Percentiles rank a stretch among this genome's conserved stretches.
These are phyloP conservation scores for Stagonosporopsis cucurbitacearum DNA, from an alignment of 2,329 filamentous ascomycete genomes.

Conservation along the genomic window DNA sequence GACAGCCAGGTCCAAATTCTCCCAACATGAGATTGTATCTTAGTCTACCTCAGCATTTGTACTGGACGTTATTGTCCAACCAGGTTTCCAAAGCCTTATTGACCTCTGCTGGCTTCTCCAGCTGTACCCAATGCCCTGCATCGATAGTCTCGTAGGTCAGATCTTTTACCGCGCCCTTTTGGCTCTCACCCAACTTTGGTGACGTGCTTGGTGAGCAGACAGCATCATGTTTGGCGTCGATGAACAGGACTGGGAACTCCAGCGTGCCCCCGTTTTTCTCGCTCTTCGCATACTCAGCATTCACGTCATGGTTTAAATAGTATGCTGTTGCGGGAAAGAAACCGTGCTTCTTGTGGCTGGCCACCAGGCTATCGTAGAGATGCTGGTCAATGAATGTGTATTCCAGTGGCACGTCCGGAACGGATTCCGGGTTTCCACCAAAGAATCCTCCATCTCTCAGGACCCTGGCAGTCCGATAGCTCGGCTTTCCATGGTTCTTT, in stretches of 20 bases:
- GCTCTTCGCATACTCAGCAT: conserved; percentile 51
- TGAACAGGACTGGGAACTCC: conserved; percentile 48
- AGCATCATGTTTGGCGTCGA: conserved; percentile 50
- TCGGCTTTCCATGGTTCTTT: conserved; percentile 32
- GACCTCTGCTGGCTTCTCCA: conserved; percentile 36
- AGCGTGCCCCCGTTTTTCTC: conserved; percentile 46
- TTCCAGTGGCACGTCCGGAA: conserved; percentile 42
- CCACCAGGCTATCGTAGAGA: conserved; percentile 34
- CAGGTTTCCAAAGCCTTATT: conserved; percentile 36
- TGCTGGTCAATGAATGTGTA: conserved; percentile 38
- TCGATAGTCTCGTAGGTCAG: conserved; percentile 56
- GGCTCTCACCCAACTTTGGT: conserved; percentile 44
- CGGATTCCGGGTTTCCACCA: conserved; percentile 32
- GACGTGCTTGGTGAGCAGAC: conserved; percentile 42
- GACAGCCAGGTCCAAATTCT: not conserved
- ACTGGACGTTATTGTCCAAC: conserved; percentile 23
- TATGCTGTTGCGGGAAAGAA: conserved; percentile 50
- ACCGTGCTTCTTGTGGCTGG: conserved; percentile 51
- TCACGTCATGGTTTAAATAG: conserved; percentile 55
- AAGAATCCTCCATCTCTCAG: conserved; percentile 43
- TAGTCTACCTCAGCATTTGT: not conserved
- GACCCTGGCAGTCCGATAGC: conserved; percentile 19
- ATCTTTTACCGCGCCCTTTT: conserved; percentile 46
- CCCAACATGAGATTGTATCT: no score
- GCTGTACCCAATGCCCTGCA: conserved; percentile 34